Conservation (phyloP, 257 asterid species). For the Paulownia fortunei region DNA sequence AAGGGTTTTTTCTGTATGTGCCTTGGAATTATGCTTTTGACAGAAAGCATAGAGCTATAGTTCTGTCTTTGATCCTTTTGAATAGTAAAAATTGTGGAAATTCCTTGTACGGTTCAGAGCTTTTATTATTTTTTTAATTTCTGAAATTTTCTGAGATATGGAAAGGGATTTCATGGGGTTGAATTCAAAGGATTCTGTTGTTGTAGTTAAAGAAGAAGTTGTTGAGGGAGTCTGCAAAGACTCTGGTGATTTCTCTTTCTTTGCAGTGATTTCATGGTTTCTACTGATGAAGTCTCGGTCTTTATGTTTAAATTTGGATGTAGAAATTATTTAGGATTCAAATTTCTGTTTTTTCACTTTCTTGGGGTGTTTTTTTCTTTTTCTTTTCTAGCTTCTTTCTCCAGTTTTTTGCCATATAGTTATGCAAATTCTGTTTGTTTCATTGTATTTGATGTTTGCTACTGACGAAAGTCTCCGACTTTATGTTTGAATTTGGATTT, state of each 20-base stretch:
- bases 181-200: conserved; percentile 40
- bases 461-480: neutral
- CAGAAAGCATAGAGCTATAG: neutral
- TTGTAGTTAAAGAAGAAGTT: conserved; percentile 52
- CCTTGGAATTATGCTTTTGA: neutral
- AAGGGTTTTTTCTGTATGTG: neutral
- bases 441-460: neutral
- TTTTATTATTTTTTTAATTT: neutral
- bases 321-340: neutral
- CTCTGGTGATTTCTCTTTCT: conserved; percentile 43
- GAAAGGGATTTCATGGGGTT: conserved; percentile 69
- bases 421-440: neutral
- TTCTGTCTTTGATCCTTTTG: neutral
- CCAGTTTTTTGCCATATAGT: neutral
- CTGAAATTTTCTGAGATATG: conserved; percentile 38
- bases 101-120: neutral
- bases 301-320: neutral
- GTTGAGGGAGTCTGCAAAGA: conserved; percentile 45
- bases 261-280: neutral
- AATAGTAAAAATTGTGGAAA: neutral
- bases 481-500: neutral
- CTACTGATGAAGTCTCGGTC: neutral
- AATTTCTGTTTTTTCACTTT: neutral
- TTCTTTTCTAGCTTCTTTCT: neutral
- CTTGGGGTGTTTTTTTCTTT: neutral